phyloP scores from a whole-genome alignment of 371 early-diverging fungal genomes.

The Phascolomyces articulosus region DNA sequence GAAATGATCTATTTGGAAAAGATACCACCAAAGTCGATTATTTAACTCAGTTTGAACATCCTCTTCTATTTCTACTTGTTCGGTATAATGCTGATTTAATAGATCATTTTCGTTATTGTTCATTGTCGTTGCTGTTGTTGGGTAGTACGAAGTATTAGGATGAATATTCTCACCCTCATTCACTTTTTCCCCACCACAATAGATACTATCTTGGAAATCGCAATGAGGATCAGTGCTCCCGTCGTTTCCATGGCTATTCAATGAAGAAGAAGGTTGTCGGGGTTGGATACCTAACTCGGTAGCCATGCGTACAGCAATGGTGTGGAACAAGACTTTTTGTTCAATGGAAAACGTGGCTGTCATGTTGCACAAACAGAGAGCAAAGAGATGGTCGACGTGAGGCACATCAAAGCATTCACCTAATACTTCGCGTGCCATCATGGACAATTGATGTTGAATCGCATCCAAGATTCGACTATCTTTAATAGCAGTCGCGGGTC shows the following conservation, averaged over 20 bases:
- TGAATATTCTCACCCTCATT: too few relatives aligned
- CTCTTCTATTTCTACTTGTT: too few relatives aligned
- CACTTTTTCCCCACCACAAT: too few relatives aligned
- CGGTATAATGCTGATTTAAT: too few relatives aligned
- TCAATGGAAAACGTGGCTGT: conserved; percentile 23
- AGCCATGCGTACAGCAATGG: conserved; percentile 33
- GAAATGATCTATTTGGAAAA: conserved; percentile 37
- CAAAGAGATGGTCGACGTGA: conserved; percentile 25
- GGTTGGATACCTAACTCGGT: conserved; percentile 23
- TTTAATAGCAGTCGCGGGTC: conserved; percentile 12
- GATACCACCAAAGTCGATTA: conserved; percentile 35
- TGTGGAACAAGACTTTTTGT: conserved; percentile 30
- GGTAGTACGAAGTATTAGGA: too few relatives aligned
- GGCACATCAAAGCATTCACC: conserved; percentile 36
- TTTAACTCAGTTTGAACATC: conserved; percentile 21
- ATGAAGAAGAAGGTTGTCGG: neutral
- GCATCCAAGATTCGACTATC: conserved; percentile 25
- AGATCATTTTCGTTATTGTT: too few relatives aligned
- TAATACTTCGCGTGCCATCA: conserved; percentile 25
- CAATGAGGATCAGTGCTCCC: too few relatives aligned
- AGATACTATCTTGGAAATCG: too few relatives aligned
- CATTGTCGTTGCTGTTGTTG: too few relatives aligned
- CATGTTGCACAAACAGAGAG: conserved; percentile 28
- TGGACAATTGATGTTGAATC: conserved; percentile 25
- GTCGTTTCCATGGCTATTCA: neutral